Percentiles rank a stretch among this genome's conserved stretches.
Conservation (phyloP, 2,329 filamentous ascomycete genomes). For the Penicillium aurantiogriseum region DNA sequence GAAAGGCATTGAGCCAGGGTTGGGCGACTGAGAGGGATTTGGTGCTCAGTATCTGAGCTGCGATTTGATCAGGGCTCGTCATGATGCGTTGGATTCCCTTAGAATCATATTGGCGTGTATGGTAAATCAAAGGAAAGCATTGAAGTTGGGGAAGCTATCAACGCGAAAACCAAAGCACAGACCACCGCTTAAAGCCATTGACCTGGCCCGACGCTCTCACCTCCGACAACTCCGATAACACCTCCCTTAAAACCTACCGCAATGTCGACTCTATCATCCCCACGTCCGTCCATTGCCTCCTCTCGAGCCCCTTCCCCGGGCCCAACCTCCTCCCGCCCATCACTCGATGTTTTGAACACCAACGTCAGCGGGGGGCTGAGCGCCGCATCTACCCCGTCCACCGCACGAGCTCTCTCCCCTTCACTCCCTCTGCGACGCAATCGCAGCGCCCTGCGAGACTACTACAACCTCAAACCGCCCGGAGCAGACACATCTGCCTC, state of each 20-base stretch:
- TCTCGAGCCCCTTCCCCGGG: slow-evolving; percentile 55
- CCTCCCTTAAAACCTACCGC: slow-evolving; percentile 9
- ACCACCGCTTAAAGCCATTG: slow-evolving; percentile 28
- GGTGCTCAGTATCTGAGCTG: slow-evolving; percentile 54
- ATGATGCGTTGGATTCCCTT: slow-evolving; percentile 16
- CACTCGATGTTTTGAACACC: slow-evolving; percentile 65
- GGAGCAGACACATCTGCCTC: slow-evolving; percentile 32
- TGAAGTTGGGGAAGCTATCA: slow-evolving; percentile 10
- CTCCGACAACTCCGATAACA: slow-evolving; percentile 5
- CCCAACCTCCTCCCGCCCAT: slow-evolving; percentile 72
- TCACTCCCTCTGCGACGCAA: slow-evolving; percentile 57
- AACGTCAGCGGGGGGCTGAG: slow-evolving; percentile 51
- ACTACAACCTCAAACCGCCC: slow-evolving; percentile 75
- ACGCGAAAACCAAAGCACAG: slow-evolving; percentile 23
- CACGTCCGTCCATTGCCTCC: slow-evolving; percentile 57
- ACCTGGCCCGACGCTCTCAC: slow-evolving; percentile 9
- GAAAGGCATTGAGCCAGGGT: slow-evolving; percentile 64
- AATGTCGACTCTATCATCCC: slow-evolving; percentile 63
- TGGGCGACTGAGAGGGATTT: slow-evolving; percentile 56
- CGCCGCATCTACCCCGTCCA: slow-evolving; percentile 33
- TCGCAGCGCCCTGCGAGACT: slow-evolving; percentile 84
- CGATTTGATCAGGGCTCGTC: slow-evolving; percentile 38
- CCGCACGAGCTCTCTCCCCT: slow-evolving; percentile 44
- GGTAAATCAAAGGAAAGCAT: not conserved
- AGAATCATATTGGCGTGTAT: not conserved